Conservation (phyloP, 2,329 filamentous ascomycete genomes). For the Pestalotiopsis sp. region DNA sequence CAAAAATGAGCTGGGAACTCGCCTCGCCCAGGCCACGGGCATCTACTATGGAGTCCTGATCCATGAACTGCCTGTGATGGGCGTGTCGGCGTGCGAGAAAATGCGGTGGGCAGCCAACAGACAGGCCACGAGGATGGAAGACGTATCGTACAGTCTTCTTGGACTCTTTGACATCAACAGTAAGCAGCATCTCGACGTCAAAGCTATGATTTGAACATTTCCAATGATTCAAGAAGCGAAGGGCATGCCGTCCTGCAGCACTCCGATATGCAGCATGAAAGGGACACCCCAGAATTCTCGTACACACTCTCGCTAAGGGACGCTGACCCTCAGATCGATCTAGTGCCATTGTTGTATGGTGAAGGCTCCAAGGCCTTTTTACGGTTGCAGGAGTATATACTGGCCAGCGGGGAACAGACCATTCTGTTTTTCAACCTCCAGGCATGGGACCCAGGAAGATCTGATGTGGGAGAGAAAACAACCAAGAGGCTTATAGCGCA, state of each 20-base stretch:
- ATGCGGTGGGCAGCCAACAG: conserved; percentile 13
- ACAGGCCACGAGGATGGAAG: conserved; percentile 15
- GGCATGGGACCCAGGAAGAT: neutral
- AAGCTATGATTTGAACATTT: neutral
- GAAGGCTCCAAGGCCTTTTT: conserved; percentile 1
- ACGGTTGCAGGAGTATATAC: conserved; percentile 16
- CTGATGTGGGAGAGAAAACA: neutral
- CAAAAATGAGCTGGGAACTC: neutral
- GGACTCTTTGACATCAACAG: conserved; percentile 6
- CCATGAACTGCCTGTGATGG: conserved; percentile 1
- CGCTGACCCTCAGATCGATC: neutral
- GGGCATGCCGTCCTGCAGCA: too few relatives aligned
- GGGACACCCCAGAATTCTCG: too few relatives aligned
- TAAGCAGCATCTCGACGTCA: neutral
- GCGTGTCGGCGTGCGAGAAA: conserved; percentile 12
- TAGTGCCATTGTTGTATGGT: conserved; percentile 2
- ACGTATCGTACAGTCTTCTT: conserved; percentile 12
- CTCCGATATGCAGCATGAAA: too few relatives aligned
- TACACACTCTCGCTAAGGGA: too few relatives aligned
- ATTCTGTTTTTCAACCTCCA: neutral
- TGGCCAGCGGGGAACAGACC: neutral
- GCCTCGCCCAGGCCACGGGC: neutral
- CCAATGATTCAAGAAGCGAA: too few relatives aligned
- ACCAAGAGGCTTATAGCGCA: neutral
- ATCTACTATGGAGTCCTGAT: neutral